These are phyloP conservation scores for Hygrophoropsis aurantiaca DNA, from an alignment of 768 basidiomycete species.

Conservation along the genomic window DNA sequence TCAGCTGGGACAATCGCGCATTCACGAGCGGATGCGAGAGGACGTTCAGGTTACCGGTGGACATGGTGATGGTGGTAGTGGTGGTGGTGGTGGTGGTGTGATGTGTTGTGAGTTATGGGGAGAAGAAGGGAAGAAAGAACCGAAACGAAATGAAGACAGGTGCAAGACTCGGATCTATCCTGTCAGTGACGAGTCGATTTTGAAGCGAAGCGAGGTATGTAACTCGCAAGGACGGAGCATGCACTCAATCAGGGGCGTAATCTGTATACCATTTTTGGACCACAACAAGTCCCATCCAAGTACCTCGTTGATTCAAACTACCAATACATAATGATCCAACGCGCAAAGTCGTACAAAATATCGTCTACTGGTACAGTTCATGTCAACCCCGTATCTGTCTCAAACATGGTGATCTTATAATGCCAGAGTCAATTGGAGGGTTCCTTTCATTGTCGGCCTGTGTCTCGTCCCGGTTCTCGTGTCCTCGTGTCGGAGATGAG, in stretches of 20 bases:
- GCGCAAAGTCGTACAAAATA: no score
- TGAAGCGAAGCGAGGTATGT: slow-evolving; percentile 1
- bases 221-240: background rate
- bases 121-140: no score
- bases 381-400: slow-evolving; percentile 91
- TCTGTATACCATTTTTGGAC: no score
- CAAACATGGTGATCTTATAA: slow-evolving; percentile 59
- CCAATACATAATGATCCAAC: no score
- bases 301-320: no score
- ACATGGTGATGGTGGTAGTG: slow-evolving; percentile 29
- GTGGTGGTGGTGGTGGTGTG: no score
- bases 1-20: slow-evolving; percentile 69
- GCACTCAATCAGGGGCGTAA: no score
- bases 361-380: no score
- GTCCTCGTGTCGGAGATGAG: slow-evolving; percentile 15
- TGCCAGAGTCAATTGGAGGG: slow-evolving; percentile 86
- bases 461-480: slow-evolving; percentile 56
- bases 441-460: slow-evolving; percentile 23
- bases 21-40: slow-evolving; percentile 74
- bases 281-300: no score
- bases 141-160: no score
- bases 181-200: background rate
- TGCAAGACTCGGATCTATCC: no score
- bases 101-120: no score
- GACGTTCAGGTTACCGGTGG: slow-evolving; percentile 41